These are phyloP conservation scores for Pyrus bretschneideri DNA, from an alignment of 306 rosid genomes.

Conservation along the genomic window DNA sequence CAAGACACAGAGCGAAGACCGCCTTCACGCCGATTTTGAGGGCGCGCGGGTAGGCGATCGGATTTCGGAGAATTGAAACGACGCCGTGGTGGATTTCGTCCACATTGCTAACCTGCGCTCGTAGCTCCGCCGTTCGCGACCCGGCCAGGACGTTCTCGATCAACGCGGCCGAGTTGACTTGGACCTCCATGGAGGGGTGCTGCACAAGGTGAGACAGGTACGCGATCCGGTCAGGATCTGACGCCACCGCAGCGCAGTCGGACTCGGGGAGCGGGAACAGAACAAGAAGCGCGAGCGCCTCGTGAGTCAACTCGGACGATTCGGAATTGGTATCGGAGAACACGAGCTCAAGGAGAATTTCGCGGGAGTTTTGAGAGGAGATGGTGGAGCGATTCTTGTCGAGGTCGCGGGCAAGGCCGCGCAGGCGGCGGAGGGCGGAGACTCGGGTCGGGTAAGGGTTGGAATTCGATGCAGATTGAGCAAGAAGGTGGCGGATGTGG, in stretches of 20 bases:
- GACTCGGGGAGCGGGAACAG: conserved; percentile 54
- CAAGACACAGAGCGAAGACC: conserved; percentile 64
- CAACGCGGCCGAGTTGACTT: conserved; percentile 72
- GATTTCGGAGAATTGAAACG: conserved; percentile 44
- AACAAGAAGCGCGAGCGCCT: conserved; percentile 61
- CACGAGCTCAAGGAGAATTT: conserved; percentile 28
- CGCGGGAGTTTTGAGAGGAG: conserved; percentile 41
- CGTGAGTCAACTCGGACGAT: conserved; percentile 42
- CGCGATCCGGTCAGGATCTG: conserved; percentile 36
- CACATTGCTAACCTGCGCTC: conserved; percentile 43
- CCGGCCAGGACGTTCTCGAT: conserved; percentile 66
- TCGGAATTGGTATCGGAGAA: conserved; percentile 27
- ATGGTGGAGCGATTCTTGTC: conserved; percentile 76
- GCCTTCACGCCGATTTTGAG: conserved; percentile 72
- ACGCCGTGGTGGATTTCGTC: conserved; percentile 74
- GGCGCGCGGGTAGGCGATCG: conserved; percentile 52
- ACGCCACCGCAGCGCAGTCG: conserved; percentile 46
- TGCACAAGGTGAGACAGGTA: conserved; percentile 37
- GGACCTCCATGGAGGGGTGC: conserved; percentile 44
- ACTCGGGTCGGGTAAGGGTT: conserved; percentile 30
- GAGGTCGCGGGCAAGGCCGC: conserved; percentile 72
- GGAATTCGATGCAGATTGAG: conserved; percentile 50
- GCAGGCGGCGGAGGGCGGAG: conserved; percentile 58
- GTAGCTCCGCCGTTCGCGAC: conserved; percentile 56
- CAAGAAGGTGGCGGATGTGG: conserved; percentile 47